Conservation (phyloP, 208 protist genomes). For the Trypanosoma boissoni region DNA sequence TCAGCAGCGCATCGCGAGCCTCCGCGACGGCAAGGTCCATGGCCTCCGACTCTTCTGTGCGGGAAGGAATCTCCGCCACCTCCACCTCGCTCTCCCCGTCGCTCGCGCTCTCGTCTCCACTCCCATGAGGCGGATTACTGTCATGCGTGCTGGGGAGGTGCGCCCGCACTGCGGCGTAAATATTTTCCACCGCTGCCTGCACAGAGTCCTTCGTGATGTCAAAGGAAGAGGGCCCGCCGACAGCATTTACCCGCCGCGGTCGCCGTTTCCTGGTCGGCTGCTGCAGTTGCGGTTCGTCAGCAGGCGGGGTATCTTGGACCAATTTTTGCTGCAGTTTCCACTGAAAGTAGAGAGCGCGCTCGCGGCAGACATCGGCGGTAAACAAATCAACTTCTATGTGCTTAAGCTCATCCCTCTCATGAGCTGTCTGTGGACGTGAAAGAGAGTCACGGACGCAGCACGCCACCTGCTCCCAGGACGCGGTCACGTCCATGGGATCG, state of each 20-base stretch:
- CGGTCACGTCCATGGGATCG: background rate
- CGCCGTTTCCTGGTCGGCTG: background rate
- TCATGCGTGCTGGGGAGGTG: slow-evolving; percentile 52
- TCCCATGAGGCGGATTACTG: background rate
- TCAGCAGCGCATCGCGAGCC: slow-evolving; percentile 73
- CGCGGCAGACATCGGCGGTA: background rate
- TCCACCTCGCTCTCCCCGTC: slow-evolving; percentile 15
- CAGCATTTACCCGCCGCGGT: background rate
- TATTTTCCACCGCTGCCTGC: slow-evolving; percentile 27
- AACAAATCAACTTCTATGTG: background rate
- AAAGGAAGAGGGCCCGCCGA: slow-evolving; percentile 27
- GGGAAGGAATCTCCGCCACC: slow-evolving; percentile 43
- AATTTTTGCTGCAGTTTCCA: background rate
- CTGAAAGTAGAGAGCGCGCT: background rate
- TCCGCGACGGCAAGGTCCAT: slow-evolving; percentile 44
- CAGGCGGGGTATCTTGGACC: too few species aligned
- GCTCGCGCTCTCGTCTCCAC: slow-evolving; percentile 37
- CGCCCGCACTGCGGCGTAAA: slow-evolving; percentile 53
- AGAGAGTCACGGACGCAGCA: slow-evolving; percentile 51
- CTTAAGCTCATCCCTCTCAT: slow-evolving; percentile 39
- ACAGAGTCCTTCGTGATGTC: slow-evolving; percentile 66
- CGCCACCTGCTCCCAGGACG: slow-evolving; percentile 59
- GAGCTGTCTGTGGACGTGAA: slow-evolving; percentile 34
- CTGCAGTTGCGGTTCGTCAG: background rate
- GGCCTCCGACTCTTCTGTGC: slow-evolving; percentile 40